Evolutionary conservation across 371 early-diverging fungal species (phyloP), one percentile per base, ranked within the genome.

Genomic region (Haplosporangium sp.): DNA sequence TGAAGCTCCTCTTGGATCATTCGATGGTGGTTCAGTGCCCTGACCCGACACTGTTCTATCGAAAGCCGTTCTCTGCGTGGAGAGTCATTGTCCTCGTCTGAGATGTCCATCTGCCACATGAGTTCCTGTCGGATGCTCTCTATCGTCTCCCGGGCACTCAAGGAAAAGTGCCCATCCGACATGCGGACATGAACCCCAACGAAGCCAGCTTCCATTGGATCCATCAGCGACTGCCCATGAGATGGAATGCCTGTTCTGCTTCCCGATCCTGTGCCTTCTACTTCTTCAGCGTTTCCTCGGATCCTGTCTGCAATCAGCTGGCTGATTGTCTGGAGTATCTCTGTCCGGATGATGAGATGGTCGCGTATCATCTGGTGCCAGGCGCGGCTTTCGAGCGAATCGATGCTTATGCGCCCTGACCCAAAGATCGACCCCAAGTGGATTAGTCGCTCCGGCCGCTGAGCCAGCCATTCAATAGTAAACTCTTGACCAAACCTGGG

Each of bases 351-450:
- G 21, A 77, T 77, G 48, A 71, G 47, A 40, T 67, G 67, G 40
- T 77, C 68, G 9, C 62, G 63, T 36, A 77, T 64, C 64, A 61
- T 77, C 47, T 54, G 52, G 23, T 60, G 51, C 79, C 72, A 71
- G 0, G 79, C 68, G 42, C 50, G 71, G 62, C 83, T 83, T 47
- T 85, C 81, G 11, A 81, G 73, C 5, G 75, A 81, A 6, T 81
- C 77, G 62, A 81, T 79, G 67, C 81, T 82, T 47, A 88, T 83
- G 16, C 89, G 74, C 3, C 86, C 85, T 0, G 84, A 80, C 10
- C 89, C 89, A 73, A 88, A 88, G n/a, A 88, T 81, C 0, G 87
- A 87, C n/a, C 89, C 89, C 46, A 88, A 72, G 65, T 84, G 84
- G 11, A 88, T 63, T 4, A 86, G 58, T 3, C 81, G 69, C 48